These are phyloP conservation scores for Ustilago hordei DNA, from an alignment of 1,284 basidiomycete genomes.

Conservation along the genomic window DNA sequence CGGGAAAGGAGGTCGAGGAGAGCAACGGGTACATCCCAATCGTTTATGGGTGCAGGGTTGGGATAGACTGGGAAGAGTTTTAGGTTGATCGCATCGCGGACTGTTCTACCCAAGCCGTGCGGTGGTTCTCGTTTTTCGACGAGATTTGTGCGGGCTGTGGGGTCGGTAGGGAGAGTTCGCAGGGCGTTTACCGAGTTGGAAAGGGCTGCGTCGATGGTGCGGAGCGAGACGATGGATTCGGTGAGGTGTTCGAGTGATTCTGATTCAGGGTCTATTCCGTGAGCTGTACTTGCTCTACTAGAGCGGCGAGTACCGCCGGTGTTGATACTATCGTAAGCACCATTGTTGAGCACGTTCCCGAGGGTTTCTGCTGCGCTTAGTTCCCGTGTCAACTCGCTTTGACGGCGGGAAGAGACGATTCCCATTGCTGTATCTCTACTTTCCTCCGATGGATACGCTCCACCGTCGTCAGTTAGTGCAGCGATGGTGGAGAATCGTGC, in stretches of 20 bases:
- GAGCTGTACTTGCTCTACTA: constrained; percentile 38
- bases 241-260: constrained; percentile 36
- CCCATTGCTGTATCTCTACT: constrained; percentile 46
- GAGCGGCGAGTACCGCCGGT: constrained; percentile 35
- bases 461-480: constrained; percentile 26
- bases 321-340: constrained; percentile 37
- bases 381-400: constrained; percentile 35
- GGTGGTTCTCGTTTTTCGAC: constrained; percentile 58
- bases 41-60: constrained; percentile 87
- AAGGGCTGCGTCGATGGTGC: constrained; percentile 54
- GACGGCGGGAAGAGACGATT: constrained; percentile 31
- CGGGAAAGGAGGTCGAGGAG: constrained; percentile 84
- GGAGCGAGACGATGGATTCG: constrained; percentile 54
- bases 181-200: constrained; percentile 46
- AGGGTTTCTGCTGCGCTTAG: constrained; percentile 44
- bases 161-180: constrained; percentile 21
- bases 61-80: constrained; percentile 97
- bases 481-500: constrained; percentile 27
- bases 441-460: constrained; percentile 33
- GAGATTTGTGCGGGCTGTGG: constrained; percentile 27
- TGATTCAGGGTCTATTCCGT: constrained; percentile 10
- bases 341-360: constrained; percentile 33
- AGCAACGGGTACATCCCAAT: constrained; percentile 95
- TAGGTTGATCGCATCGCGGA: constrained; percentile 72
- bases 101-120: constrained; percentile 66